Base-by-base conservation (phyloP, 768 basidiomycete species). In the Termitomyces sp. region DNA sequence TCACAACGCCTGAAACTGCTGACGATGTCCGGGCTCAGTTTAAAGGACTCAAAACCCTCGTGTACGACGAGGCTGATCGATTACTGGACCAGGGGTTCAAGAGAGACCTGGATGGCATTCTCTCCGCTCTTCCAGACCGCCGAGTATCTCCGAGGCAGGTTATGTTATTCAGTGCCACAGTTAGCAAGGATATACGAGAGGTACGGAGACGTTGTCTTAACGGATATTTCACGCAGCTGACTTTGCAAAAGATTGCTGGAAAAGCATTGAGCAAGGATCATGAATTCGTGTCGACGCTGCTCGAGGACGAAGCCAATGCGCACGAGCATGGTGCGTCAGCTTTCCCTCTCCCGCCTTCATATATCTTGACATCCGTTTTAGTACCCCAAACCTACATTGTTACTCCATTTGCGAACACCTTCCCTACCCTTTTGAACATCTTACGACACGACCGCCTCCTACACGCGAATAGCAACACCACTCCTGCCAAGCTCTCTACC, bases 31-130 rank as follows among this genome's bases (percentile, higher is more conserved):
- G 63, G 10, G 59, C 72, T 40, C 73, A 76, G 42, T 69, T 87
- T 50, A 42, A 63, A 5, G 63, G 70, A 34, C 71, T 86, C 7
- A 71, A 77, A 43, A 76, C 77, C 7, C 63, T 89, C 65, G 81
- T 91, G 2, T 75, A 89, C 63, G 89, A 91, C 68, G 89, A 91
- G 72, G 89, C 89, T 11, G 90, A 92, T 70, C 77, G 89, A 38
- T 71, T 92, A 15, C 77, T 91, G 20, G 90, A 91, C 67, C 81
- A 88, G 68, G 89, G 90, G 53, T 92, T 92, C 69, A 84, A 81
- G 49, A 80, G 79, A 9, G 85, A 86, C 46, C 75, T 92, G 61
- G 85, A 89, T 68, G 85, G 85, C 57, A 88, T 92, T 58, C 70
- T 88, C 9, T 32, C 61, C 0, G 70, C 68, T 60, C 68, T 83